Conservation (phyloP, 2,329 filamentous ascomycete genomes). For the Dactylella cylindrospora region DNA sequence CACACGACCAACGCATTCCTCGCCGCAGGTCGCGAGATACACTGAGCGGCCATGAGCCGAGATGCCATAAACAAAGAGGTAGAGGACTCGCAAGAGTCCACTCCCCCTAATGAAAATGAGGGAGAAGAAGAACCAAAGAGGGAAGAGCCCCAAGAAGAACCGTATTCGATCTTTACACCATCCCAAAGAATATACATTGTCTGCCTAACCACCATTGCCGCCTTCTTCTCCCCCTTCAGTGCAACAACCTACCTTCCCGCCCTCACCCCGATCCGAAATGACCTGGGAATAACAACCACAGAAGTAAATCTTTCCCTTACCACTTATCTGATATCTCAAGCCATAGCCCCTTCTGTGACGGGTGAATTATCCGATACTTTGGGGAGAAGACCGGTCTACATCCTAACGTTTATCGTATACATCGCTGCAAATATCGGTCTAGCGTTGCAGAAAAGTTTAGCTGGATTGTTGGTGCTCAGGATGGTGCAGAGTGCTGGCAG, state of each 20-base stretch:
- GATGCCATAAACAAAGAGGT: slow-evolving; percentile 1
- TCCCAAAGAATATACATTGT: slow-evolving; percentile 35
- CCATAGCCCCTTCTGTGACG: slow-evolving; percentile 62
- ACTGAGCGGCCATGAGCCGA: too few relatives aligned
- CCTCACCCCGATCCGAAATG: slow-evolving; percentile 56
- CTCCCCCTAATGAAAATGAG: too few relatives aligned
- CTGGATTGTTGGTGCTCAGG: slow-evolving; percentile 62
- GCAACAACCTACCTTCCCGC: slow-evolving; percentile 60
- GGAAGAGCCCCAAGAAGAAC: neutral
- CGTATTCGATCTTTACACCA: slow-evolving; percentile 18
- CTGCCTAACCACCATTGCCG: slow-evolving; percentile 20
- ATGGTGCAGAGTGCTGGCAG: slow-evolving; percentile 66
- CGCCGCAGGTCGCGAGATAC: neutral
- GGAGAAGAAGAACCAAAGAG: slow-evolving; percentile 7
- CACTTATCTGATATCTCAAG: slow-evolving; percentile 64
- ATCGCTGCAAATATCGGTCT: slow-evolving; percentile 63
- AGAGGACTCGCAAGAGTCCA: too few relatives aligned
- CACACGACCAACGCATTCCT: slow-evolving; percentile 23
- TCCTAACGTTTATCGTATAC: slow-evolving; percentile 62
- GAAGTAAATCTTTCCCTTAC: slow-evolving; percentile 60
- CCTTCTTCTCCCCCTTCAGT: slow-evolving; percentile 43
- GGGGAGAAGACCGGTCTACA: slow-evolving; percentile 64
- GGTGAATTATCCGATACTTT: slow-evolving; percentile 64
- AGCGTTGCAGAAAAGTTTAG: slow-evolving; percentile 61
- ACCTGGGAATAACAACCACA: slow-evolving; percentile 54